These are phyloP conservation scores for Fusarium illudens DNA, from an alignment of 2,329 filamentous ascomycete species.

Conservation along the genomic window DNA sequence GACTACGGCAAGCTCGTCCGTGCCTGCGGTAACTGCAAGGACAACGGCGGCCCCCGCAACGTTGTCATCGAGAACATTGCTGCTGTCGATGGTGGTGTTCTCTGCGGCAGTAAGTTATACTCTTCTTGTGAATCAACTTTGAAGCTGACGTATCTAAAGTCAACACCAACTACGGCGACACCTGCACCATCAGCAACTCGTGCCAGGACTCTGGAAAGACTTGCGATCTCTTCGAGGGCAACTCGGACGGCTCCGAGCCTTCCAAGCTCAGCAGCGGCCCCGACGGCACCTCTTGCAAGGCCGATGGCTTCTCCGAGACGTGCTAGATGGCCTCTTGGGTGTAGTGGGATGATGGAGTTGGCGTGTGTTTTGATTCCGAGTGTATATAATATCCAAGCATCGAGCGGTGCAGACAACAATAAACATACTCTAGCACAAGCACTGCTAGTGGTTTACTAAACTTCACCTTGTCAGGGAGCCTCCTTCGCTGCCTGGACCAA, in stretches of 20 bases:
- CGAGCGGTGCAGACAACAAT: not conserved
- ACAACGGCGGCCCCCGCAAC: slow-evolving; percentile 32
- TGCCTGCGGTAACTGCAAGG: slow-evolving; percentile 52
- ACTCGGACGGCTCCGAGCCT: slow-evolving; percentile 30
- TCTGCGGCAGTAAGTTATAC: slow-evolving; percentile 31
- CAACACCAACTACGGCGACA: slow-evolving; percentile 41
- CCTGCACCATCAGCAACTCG: slow-evolving; percentile 33
- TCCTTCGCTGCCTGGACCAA: too few relatives aligned
- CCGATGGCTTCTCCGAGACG: slow-evolving; percentile 18
- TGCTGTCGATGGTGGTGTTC: slow-evolving; percentile 35
- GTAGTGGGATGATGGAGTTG: not conserved
- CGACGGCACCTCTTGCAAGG: slow-evolving; percentile 30
- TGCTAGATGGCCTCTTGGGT: slow-evolving; percentile 14
- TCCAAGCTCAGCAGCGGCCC: slow-evolving; percentile 31
- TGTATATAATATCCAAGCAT: slow-evolving; percentile 9
- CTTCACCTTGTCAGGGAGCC: not conserved
- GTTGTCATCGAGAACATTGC: slow-evolving; percentile 28
- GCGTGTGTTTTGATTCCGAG: not conserved
- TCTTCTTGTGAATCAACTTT: not conserved
- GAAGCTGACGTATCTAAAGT: slow-evolving; percentile 1
- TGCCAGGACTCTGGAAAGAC: slow-evolving; percentile 35
- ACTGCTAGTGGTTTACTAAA: not conserved
- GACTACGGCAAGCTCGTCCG: slow-evolving; percentile 60
- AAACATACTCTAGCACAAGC: not conserved
- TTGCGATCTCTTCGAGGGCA: slow-evolving; percentile 32